These are phyloP conservation scores for Lomentospora prolificans DNA, from an alignment of 2,329 filamentous ascomycete genomes.

Conservation along the genomic window DNA sequence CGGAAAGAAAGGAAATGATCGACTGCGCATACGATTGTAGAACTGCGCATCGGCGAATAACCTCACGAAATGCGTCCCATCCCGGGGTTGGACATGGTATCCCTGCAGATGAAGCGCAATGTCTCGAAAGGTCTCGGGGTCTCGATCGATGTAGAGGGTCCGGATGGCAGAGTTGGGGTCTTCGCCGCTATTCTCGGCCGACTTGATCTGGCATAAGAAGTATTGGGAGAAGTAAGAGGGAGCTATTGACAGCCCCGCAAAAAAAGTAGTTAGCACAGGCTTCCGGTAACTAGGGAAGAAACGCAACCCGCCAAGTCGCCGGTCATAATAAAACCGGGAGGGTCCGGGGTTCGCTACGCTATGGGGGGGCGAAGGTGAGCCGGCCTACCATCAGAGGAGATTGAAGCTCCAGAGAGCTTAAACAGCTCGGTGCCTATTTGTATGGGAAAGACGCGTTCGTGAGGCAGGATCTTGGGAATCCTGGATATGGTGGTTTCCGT, in stretches of 20 bases:
- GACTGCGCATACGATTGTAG: slow-evolving; percentile 57
- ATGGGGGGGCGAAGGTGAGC: not conserved
- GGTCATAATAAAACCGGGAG: no score
- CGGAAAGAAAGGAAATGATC: no score
- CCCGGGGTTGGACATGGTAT: slow-evolving; percentile 73
- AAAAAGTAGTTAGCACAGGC: not conserved
- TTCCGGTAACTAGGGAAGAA: no score
- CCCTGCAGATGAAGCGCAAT: slow-evolving; percentile 87
- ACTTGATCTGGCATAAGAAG: slow-evolving; percentile 72
- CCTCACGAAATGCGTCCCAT: slow-evolving; percentile 81
- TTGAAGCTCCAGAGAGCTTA: slow-evolving; percentile 61
- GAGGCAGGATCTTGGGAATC: slow-evolving; percentile 52
- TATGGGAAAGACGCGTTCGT: slow-evolving; percentile 64
- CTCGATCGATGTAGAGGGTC: slow-evolving; percentile 90
- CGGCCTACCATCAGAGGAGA: slow-evolving; percentile 60
- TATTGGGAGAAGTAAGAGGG: slow-evolving; percentile 95
- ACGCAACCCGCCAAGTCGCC: no score
- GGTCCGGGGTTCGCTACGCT: no score
- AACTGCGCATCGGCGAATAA: slow-evolving; percentile 93
- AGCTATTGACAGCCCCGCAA: slow-evolving; percentile 37
- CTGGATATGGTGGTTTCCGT: slow-evolving; percentile 27
- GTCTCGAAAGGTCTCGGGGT: slow-evolving; percentile 79
- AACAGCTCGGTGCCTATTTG: slow-evolving; percentile 65
- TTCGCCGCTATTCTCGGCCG: slow-evolving; percentile 49
- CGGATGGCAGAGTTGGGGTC: slow-evolving; percentile 43